These are phyloP conservation scores for Trametes cingulata DNA, from an alignment of 768 basidiomycete species.

Conservation along the genomic window DNA sequence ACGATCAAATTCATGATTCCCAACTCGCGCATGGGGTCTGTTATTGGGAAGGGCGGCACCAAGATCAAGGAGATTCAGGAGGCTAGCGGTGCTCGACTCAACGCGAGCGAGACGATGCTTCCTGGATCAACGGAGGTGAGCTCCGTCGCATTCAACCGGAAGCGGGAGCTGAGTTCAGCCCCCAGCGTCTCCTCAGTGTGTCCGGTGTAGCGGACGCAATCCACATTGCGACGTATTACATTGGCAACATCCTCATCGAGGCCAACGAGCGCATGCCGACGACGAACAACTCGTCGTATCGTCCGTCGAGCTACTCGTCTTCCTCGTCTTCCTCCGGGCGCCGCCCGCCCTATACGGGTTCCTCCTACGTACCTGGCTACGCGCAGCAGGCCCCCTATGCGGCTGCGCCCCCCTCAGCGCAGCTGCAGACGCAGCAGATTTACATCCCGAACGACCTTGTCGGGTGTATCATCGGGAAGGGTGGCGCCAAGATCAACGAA, in stretches of 20 bases:
- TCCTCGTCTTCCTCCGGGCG: constrained; percentile 27
- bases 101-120: constrained; percentile 97
- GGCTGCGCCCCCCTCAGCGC: constrained; percentile 25
- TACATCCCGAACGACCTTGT: constrained; percentile 98
- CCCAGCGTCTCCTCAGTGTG: constrained; percentile 94
- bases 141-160: not conserved
- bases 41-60: constrained; percentile 95
- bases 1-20: constrained; percentile 99
- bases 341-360: constrained; percentile 46
- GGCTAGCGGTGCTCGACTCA: constrained; percentile 92
- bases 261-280: constrained; percentile 84
- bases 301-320: constrained; percentile 57
- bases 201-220: constrained; percentile 99
- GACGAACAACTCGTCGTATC: constrained; percentile 54
- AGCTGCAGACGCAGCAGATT: constrained; percentile 94
- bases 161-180: constrained; percentile 4
- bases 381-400: constrained; percentile 57
- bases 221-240: constrained; percentile 99
- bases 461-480: constrained; percentile 97
- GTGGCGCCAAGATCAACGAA: constrained; percentile 98
- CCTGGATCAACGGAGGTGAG: constrained; percentile 98
- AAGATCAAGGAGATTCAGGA: constrained; percentile 99
- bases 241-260: constrained; percentile 96
- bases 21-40: constrained; percentile 98
- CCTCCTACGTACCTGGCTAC: constrained; percentile 73